Base-by-base conservation (phyloP, 208 protist genomes). In the Leptomonas pyrrhocoris region DNA sequence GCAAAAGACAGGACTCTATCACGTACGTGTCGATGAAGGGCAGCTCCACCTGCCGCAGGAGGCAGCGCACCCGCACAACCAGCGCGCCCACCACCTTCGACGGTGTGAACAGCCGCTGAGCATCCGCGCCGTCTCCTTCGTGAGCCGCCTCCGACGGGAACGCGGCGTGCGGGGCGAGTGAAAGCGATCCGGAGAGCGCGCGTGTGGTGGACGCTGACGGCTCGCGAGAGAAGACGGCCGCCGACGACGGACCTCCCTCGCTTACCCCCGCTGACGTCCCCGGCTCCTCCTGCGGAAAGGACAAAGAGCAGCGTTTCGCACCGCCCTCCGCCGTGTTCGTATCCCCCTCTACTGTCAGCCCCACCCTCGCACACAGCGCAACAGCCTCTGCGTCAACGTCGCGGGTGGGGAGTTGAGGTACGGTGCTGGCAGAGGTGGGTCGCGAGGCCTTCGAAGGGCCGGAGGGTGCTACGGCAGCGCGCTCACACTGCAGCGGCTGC, bases 11-110 rank as follows among this genome's bases (percentile, higher is more conserved):
- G 2, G 40, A n/a, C 30, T 70, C 62, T 8, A 68, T 31, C 5
- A 73, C 13, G 28, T 54, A 15, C 1, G 34, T 54, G 50, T 79
- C 73, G 0, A 73, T 8, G 11, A 49, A 27, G 0, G 73, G 73
- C n/a, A 79, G 57, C 48, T 72, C 54, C 50, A 73, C 51, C 49
- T 73, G 65, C 9, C 1, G 13, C 53, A 73, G 23, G 8, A 79
- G 43, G 18, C 6, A 15, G 13, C 57, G 62, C 28, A 79, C 54
- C 2, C 60, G 68, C 6, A 0, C 36, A 1, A 68, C 11, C 36
- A 18, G 30, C 36, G 23, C 55, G 2, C 23, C 55, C 36, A 1
- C 48, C 21, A n/a, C 21, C 3, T 13, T 53, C 16, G 23, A 53
- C 43, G 43, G 43, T 6, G 23, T 7, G 7, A 9, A 38, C 34